Base-by-base conservation (phyloP, 2,329 filamentous ascomycete species). In the Thielaviopsis populi region DNA sequence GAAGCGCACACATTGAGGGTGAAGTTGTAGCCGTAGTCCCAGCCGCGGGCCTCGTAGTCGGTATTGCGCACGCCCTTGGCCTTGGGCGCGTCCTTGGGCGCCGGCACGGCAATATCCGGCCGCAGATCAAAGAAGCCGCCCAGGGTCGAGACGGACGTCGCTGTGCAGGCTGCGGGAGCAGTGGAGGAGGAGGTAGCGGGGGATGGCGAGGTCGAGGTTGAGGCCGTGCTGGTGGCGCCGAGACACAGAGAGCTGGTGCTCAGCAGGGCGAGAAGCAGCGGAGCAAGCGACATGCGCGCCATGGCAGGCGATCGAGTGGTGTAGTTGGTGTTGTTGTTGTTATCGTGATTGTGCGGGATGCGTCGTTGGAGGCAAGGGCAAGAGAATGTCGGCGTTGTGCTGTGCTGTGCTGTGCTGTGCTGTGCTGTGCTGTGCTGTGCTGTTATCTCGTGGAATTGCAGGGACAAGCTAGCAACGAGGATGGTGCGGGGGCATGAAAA, bases 1-100 rank as follows among this genome's bases (percentile, higher is more conserved):
- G 87, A 78, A 42, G 80, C 84, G 75, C 89, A 94, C 69, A 94
- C 85, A 74, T 94, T 94, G 69, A 92, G 72, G 1, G 88, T 92
- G 70, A 94, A 94, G 75, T 92, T 92, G 68, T 83, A 83, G 67
- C 82, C 83, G 69, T 91, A 89, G 74, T 92, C 89, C 72, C 84
- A 87, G 41, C 89, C 89, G 66, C 81, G 81, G 7, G 86, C 83
- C 67, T 83, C 79, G 72, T 84, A 84, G 70, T 84, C 81, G 40
- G 75, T 74, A 10, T 74, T 73, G 62, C 61, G 62, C 11, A 74
- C 73, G 33, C 71, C 72, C 15, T 75, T 74, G 67, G 75, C 76
- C 66, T 75, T 73, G 15, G 75, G 70, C 69, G 79, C 79, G 56
- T 79, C 75, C 24, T 75, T 72, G 3, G 74, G 71, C 17, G 71